Base-by-base conservation (phyloP, 2,329 filamentous ascomycete species). In the Microascus cirrosus region DNA sequence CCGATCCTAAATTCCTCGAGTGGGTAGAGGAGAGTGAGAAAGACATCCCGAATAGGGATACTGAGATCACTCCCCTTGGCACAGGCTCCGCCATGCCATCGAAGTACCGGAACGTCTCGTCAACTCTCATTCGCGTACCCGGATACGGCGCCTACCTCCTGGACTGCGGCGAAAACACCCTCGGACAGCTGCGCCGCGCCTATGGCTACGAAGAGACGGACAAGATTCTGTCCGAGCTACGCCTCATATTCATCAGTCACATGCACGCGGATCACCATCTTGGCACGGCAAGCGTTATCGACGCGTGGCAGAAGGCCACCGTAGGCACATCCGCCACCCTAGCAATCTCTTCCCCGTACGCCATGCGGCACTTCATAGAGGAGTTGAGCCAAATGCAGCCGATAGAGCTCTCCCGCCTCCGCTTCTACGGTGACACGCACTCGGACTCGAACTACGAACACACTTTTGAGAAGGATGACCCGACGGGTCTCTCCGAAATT, bases 231-330 rank as follows among this genome's bases (percentile, higher is more conserved):
- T 79, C 77, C 60, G 85, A 95, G 61, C 77, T 99, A 51, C 86
- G 85, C 57, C 82, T 84, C 63, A 86, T 99, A 61, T 95, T 90
- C 84, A 94, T 99, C 71, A 95, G 90, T 70, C 94, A 99, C 73
- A 77, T 95, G 61, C 94, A 99, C 70, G 94, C 94, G 4, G 94
- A 99, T 72, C 94, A 99, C 71, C 94, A 97, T 67, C 80, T 99
- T 22, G 94, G 94, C 32, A 89, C 85, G 1, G 78, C 83, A n/a
- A 82, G 85, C 6, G 75, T 97, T n/a, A 83, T 97, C 66, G 85
- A 82, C 65, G 89, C 88, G 6, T 96, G 91, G 89, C 84, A 89
- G 58, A 78, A 84, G 51, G 74, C 72, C 61, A 79, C 73, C 48
- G 60, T 65, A n/a, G 64, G 61, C 54, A 73, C 66, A 6, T 69